A percentile compares a stretch with the other conserved stretches of the same genome.
Conservation (phyloP, 2,329 filamentous ascomycete genomes). For the Hypoxylon sp. region DNA sequence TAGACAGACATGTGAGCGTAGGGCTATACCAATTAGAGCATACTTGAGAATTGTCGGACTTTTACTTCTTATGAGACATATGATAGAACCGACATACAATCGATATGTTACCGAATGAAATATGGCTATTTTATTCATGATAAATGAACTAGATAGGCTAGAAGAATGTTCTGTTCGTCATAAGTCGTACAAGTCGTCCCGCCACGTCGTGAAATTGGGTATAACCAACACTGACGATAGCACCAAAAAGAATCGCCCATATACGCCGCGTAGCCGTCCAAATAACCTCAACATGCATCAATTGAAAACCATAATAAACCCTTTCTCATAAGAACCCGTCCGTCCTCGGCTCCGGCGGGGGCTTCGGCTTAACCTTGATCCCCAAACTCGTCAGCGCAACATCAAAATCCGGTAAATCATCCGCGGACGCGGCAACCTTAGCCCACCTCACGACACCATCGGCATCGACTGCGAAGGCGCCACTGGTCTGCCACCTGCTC, state of each 20-base stretch:
- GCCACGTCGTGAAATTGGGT: background rate
- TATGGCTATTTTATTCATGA: conserved; percentile 6
- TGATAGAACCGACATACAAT: background rate
- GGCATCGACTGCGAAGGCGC: conserved; percentile 73
- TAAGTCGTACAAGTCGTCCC: conserved; percentile 7
- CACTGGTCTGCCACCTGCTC: conserved; percentile 77
- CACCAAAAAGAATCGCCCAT: background rate
- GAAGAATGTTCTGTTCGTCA: background rate
- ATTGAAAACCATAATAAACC: background rate
- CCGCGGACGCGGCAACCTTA: conserved; percentile 63
- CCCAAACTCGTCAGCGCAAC: conserved; percentile 61
- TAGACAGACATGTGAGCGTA: background rate
- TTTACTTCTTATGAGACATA: background rate
- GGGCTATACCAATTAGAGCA: background rate
- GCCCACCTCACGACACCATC: conserved; percentile 69
- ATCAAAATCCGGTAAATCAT: conserved; percentile 69
- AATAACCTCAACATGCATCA: background rate
- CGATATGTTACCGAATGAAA: background rate
- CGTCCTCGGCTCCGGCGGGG: conserved; percentile 48
- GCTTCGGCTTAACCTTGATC: conserved; percentile 64
- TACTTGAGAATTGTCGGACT: background rate
- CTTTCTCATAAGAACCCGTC: conserved; percentile 50
- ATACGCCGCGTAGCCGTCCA: conserved; percentile 17
- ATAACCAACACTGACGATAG: background rate
- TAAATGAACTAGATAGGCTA: background rate